Conservation (phyloP, 352 stramenopile species). For the Phytopythium boreale region DNA sequence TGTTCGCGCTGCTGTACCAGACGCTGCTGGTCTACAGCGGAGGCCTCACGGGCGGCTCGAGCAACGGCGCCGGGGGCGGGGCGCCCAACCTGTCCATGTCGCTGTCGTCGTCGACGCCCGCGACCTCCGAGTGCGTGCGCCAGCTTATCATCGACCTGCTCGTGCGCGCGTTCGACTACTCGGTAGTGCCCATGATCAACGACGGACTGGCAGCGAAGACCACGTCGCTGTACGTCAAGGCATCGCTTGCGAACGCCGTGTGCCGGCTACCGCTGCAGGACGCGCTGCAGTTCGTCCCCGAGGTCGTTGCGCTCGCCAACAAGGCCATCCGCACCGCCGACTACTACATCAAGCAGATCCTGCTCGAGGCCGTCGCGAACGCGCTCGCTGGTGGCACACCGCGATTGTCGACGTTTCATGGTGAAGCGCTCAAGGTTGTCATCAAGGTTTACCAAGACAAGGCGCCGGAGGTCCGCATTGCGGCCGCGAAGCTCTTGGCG, state of each 20-base stretch:
- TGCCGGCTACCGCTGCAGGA: constrained; percentile 51
- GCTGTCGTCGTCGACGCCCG: constrained; percentile 36
- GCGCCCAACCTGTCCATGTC: constrained; percentile 43
- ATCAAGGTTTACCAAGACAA: constrained; percentile 75
- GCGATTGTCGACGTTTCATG: constrained; percentile 41
- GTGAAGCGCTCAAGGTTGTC: constrained; percentile 73
- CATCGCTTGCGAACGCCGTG: constrained; percentile 67
- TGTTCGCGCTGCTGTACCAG: constrained; percentile 68
- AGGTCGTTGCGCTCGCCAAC: constrained; percentile 62
- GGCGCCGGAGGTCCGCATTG: constrained; percentile 62
- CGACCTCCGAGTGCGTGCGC: constrained; percentile 69
- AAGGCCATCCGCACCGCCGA: constrained; percentile 60
- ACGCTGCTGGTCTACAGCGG: constrained; percentile 71
- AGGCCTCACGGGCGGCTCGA: constrained; percentile 25
- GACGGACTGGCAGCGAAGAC: constrained; percentile 52
- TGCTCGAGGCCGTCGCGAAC: constrained; percentile 65
- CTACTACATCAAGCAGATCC: constrained; percentile 77
- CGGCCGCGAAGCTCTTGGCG: constrained; percentile 54
- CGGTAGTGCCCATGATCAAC: constrained; percentile 46
- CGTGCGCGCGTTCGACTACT: constrained; percentile 72
- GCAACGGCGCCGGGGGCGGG: constrained; percentile 19
- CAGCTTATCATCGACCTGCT: constrained; percentile 71
- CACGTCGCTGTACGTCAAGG: constrained; percentile 62
- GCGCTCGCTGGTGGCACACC: constrained; percentile 42
- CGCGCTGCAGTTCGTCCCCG: constrained; percentile 60